phyloP scores from a whole-genome alignment of 1,284 basidiomycete genomes.

The Leccinum pallidistipes region DNA sequence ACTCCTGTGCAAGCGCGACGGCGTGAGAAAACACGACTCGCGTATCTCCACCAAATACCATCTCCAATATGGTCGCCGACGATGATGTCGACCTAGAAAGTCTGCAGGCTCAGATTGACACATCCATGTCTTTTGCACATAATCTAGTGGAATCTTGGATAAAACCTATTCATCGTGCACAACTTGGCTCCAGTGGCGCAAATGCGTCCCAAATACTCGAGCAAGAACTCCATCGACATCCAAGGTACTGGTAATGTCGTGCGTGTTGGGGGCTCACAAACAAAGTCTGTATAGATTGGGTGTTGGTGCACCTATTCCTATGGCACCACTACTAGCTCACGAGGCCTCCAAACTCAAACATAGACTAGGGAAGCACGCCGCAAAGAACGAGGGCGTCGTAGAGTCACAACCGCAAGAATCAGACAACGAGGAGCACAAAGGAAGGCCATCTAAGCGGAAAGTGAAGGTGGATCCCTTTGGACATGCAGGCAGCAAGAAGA shows the following conservation, averaged over 20 bases:
- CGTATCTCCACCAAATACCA: background rate
- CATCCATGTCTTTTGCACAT: constrained; percentile 74
- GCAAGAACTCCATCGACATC: constrained; percentile 63
- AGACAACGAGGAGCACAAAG: constrained; percentile 58
- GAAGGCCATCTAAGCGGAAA: constrained; percentile 57
- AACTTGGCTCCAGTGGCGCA: constrained; percentile 28
- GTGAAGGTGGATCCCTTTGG: constrained; percentile 56
- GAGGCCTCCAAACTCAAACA: constrained; percentile 56
- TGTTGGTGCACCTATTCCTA: constrained; percentile 63
- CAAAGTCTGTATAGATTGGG: constrained; percentile 51
- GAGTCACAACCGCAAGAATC: constrained; percentile 34
- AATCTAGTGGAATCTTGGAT: constrained; percentile 74
- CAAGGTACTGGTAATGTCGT: constrained; percentile 49
- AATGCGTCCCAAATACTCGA: constrained; percentile 58
- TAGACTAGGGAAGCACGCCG: constrained; percentile 49
- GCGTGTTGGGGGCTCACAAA: constrained; percentile 6
- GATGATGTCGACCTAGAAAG: constrained; percentile 61
- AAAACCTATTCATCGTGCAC: constrained; percentile 43
- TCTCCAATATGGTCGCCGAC: constrained; percentile 30
- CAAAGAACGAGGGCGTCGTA: constrained; percentile 48
- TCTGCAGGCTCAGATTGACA: constrained; percentile 73
- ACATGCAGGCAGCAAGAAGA: constrained; percentile 40
- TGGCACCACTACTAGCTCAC: constrained; percentile 40
- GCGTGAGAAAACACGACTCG: constrained; percentile 22
- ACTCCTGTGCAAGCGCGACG: background rate